Evolutionary conservation across 352 stramenopile species (phyloP), one percentile per base, ranked within the genome.

Genomic region (Globisporangium paddicum): DNA sequence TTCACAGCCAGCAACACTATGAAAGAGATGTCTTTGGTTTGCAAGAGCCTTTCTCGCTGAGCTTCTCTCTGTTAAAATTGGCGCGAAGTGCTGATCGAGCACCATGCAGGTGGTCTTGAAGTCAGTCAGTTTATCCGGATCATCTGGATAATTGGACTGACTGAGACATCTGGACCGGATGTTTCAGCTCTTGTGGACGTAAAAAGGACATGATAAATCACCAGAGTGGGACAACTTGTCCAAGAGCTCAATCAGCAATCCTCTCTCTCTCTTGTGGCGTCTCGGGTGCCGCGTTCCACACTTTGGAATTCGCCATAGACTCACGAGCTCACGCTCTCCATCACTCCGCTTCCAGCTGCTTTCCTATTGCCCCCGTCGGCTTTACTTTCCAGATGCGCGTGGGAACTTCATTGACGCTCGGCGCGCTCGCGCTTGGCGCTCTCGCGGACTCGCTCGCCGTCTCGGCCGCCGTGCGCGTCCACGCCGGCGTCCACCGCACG

Each of bases 401-500:
- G 19, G 21, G 25, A 35, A 40, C 41, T 2, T 25, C 58, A 18
- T 28, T 52, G 32, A 46, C 50, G 47, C 56, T 62, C 7, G 26
- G 50, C 19, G 50, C 41, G 26, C 42, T 51, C 3, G 52, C 56
- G 8, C n/a, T 42, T 34, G 18, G 34, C 11, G 41, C 14, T 38
- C 41, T 64, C 32, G 13, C 41, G n/a, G 23, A n/a, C 26, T 49
- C 53, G 0, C 19, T 46, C 18, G 14, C 42, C 18, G 47, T 34
- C 37, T 52, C 58, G 2, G 60, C 53, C 38, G 32, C 32, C 3
- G 40, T 53, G 40, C 48, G 46, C 26, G 35, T 71, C 4, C 64
- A 68, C 19, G 47, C 46, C 3, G 38, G 41, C 1, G 60, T 71
- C 3, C 61, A 68, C 18, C 61, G 64, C 14, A 47, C 60, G 8